Conservation (phyloP, 306 rosid genomes). For the Prunus salicina region DNA sequence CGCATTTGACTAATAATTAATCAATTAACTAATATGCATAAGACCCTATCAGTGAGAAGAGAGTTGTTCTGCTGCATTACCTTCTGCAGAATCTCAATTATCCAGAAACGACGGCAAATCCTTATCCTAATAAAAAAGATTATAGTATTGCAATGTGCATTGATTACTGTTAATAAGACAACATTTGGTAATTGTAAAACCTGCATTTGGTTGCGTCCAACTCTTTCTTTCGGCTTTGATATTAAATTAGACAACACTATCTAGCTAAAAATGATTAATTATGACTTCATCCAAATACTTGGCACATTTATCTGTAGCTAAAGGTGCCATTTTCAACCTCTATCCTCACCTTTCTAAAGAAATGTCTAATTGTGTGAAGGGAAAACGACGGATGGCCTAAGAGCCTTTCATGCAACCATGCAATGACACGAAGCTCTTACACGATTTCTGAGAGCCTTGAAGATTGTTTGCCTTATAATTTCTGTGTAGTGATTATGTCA, state of each 20-base stretch:
- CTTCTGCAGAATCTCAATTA: slow-evolving; percentile 5
- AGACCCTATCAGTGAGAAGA: not conserved
- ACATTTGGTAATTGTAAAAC: not conserved
- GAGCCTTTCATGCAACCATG: too few relatives aligned
- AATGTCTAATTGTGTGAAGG: not conserved
- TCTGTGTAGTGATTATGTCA: not conserved
- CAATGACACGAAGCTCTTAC: too few relatives aligned
- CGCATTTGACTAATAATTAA: not conserved
- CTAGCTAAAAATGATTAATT: not conserved
- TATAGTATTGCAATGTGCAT: not conserved
- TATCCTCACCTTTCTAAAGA: not conserved
- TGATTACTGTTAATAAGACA: slow-evolving; percentile 2
- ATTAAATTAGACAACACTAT: not conserved
- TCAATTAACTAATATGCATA: not conserved
- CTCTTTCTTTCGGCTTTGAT: slow-evolving; percentile 7
- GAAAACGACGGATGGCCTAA: not conserved
- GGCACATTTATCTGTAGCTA: not conserved
- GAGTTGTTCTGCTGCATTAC: not conserved
- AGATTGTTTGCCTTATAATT: too few relatives aligned
- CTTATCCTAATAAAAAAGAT: not conserved
- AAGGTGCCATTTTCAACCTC: not conserved
- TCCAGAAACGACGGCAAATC: slow-evolving; percentile 7
- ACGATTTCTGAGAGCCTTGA: too few relatives aligned
- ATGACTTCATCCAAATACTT: not conserved
- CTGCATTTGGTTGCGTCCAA: slow-evolving; percentile 20